These are phyloP conservation scores for Chaetomium olivaceum DNA, from an alignment of 2,329 filamentous ascomycete genomes.

Conservation along the genomic window DNA sequence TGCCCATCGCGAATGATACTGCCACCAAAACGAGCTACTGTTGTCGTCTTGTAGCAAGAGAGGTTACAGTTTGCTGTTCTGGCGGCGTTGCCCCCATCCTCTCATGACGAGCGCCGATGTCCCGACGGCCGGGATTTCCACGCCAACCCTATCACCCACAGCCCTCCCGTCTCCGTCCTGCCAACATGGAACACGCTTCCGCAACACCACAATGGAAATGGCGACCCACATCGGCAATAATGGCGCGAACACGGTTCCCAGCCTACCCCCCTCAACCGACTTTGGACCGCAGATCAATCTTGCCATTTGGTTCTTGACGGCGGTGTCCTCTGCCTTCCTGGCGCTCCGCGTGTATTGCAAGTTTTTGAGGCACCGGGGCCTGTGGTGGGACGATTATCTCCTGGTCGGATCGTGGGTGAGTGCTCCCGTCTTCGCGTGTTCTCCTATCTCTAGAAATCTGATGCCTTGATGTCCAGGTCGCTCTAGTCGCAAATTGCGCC, in stretches of 20 bases:
- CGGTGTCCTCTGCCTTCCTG: slow-evolving; percentile 30
- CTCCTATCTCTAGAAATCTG: not conserved
- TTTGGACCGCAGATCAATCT: slow-evolving; percentile 27
- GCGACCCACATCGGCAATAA: not conserved
- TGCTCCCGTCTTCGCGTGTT: not conserved
- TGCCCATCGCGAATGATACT: not conserved
- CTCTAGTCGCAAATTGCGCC: slow-evolving; percentile 20
- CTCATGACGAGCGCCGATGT: not conserved
- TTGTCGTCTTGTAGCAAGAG: not conserved
- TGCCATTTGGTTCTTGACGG: slow-evolving; percentile 29
- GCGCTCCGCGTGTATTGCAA: slow-evolving; percentile 37
- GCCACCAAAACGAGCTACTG: not conserved
- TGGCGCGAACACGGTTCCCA: not conserved
- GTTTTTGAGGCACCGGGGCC: slow-evolving; percentile 30
- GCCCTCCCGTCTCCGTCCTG: not conserved
- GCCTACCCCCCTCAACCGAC: slow-evolving; percentile 22
- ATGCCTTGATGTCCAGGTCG: slow-evolving; percentile 17
- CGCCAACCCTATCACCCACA: not conserved
- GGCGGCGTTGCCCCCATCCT: not conserved
- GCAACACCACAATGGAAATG: slow-evolving; percentile 4
- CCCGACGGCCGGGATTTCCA: not conserved
- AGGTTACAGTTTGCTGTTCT: not conserved
- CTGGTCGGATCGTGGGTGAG: slow-evolving; percentile 34
- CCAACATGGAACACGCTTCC: not conserved
- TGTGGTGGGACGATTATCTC: slow-evolving; percentile 38